A percentile compares a stretch with the other conserved stretches of the same genome.
Evolutionary conservation across 306 rosid genomes (phyloP).

Genomic region (Cucumis melo): DNA sequence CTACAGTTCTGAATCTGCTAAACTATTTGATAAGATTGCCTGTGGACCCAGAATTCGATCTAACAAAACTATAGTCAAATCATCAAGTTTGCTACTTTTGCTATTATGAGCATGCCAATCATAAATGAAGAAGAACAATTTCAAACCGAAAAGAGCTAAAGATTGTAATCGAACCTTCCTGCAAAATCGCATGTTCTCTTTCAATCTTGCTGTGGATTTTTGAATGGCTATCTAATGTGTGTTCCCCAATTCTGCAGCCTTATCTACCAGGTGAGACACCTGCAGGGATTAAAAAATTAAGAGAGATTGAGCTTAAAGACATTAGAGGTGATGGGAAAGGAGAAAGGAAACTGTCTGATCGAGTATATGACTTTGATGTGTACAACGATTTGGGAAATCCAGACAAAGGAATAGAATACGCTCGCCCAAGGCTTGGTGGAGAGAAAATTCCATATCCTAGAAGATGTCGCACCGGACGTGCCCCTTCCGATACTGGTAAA

Average conservation of each 20-base stretch:
- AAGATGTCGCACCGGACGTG: slow-evolving; percentile 92
- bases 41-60: not conserved
- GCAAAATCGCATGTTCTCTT: not conserved
- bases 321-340: slow-evolving; percentile 70
- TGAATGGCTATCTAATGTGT: not conserved
- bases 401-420: slow-evolving; percentile 47
- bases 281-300: slow-evolving; percentile 45
- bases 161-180: not conserved
- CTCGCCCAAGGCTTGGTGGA: slow-evolving; percentile 68
- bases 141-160: not conserved
- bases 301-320: slow-evolving; percentile 56
- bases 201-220: not conserved
- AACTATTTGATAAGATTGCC: not conserved
- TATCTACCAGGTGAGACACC: slow-evolving; percentile 83
- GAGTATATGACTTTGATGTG: slow-evolving; percentile 57
- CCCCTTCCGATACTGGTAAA: slow-evolving; percentile 50
- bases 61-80: not conserved
- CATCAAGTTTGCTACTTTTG: not conserved
- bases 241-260: slow-evolving; percentile 41
- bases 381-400: slow-evolving; percentile 95
- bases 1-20: not conserved
- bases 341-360: slow-evolving; percentile 52
- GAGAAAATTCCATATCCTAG: slow-evolving; percentile 58
- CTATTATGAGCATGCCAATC: not conserved
- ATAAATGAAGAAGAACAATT: not conserved